These are phyloP conservation scores for Colletotrichum musae DNA, from an alignment of 2,329 filamentous ascomycete genomes.

Conservation along the genomic window DNA sequence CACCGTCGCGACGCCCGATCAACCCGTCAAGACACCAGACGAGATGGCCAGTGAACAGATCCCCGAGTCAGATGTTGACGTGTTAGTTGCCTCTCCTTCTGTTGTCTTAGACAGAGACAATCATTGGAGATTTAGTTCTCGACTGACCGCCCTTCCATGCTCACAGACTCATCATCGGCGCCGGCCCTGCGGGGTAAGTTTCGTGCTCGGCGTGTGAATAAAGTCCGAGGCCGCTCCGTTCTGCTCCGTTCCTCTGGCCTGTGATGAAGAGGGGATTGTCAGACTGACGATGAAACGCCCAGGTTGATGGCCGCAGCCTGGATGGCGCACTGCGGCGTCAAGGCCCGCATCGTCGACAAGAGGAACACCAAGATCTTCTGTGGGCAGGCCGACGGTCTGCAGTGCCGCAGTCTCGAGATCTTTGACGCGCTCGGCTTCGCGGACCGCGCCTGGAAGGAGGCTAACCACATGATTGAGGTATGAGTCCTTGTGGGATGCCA, in stretches of 20 bases:
- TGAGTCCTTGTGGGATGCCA: constrained; percentile 35
- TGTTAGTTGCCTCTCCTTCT: constrained; percentile 41
- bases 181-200: constrained; percentile 47
- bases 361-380: constrained; percentile 55
- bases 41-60: constrained; percentile 31
- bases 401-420: constrained; percentile 80
- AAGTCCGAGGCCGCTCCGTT: neutral
- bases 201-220: neutral
- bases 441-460: constrained; percentile 75
- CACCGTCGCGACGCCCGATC: neutral
- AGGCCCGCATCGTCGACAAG: constrained; percentile 62
- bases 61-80: constrained; percentile 47
- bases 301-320: constrained; percentile 61
- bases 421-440: constrained; percentile 80
- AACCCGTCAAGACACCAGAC: neutral
- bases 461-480: constrained; percentile 79
- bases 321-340: constrained; percentile 58
- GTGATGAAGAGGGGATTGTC: neutral
- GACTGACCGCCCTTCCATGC: constrained; percentile 24
- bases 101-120: neutral
- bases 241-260: neutral
- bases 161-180: constrained; percentile 56
- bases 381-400: constrained; percentile 63
- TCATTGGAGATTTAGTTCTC: neutral
- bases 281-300: constrained; percentile 45